phyloP scores from a whole-genome alignment of 2,329 filamentous ascomycete species.

The Leptographium lundbergii region DNA sequence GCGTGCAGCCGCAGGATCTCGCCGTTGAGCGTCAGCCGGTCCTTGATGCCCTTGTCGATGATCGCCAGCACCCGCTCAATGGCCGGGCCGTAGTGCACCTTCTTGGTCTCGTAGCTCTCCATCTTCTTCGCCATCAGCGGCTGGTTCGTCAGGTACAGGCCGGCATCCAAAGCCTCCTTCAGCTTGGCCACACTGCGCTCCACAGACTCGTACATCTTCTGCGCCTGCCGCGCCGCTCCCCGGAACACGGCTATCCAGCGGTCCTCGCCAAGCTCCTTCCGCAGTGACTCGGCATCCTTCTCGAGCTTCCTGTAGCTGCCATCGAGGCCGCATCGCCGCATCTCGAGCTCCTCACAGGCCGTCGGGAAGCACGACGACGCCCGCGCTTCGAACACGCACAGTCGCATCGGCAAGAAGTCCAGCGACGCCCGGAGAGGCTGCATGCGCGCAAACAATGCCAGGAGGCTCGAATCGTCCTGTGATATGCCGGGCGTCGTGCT shows the following conservation, averaged over 20 bases:
- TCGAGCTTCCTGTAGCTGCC: conserved; percentile 80
- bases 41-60: conserved; percentile 89
- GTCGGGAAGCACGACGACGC: conserved; percentile 74
- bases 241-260: conserved; percentile 94
- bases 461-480: conserved; percentile 75
- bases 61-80: conserved; percentile 85
- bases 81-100: conserved; percentile 82
- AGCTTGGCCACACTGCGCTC: conserved; percentile 77
- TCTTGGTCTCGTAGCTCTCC: conserved; percentile 90
- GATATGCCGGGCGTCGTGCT: conserved; percentile 31
- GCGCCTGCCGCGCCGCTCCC: conserved; percentile 78
- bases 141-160: conserved; percentile 60
- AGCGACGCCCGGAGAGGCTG: conserved; percentile 85
- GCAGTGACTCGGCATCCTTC: conserved; percentile 75
- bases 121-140: conserved; percentile 66
- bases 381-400: conserved; percentile 73
- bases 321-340: conserved; percentile 61
- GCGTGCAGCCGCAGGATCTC: conserved; percentile 79
- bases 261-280: conserved; percentile 87
- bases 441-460: conserved; percentile 89
- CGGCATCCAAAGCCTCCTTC: conserved; percentile 63
- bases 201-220: conserved; percentile 95
- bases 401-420: conserved; percentile 89
- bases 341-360: conserved; percentile 78
- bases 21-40: conserved; percentile 91